Conservation (phyloP, 2,329 filamentous ascomycete genomes). For the Epichloe hybrida region DNA sequence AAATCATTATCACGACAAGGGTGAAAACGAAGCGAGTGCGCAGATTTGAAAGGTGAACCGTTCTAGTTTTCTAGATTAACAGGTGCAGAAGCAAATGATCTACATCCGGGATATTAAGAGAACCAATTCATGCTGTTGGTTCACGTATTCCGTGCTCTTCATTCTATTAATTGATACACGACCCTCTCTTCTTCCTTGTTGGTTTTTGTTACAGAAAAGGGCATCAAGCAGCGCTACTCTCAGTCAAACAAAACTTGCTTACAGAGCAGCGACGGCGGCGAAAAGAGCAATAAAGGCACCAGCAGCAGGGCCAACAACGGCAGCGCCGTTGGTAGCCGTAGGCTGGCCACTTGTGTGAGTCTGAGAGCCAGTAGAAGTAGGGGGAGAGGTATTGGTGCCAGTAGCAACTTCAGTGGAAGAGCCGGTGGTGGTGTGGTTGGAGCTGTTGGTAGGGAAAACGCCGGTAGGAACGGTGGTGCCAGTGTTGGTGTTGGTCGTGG, state of each 20-base stretch:
- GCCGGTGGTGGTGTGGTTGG: constrained; percentile 3
- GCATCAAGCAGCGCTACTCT: neutral
- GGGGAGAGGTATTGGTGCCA: neutral
- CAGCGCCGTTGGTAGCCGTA: neutral
- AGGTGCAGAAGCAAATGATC: constrained; percentile 2
- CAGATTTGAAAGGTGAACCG: neutral
- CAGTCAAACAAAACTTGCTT: constrained; percentile 6
- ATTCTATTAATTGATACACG: constrained; percentile 1
- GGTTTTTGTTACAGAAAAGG: neutral
- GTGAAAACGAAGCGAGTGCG: neutral
- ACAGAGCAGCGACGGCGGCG: constrained; percentile 20
- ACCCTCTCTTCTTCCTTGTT: neutral
- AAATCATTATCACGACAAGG: too few species aligned
- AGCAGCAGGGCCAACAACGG: constrained; percentile 8
- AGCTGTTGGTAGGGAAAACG: neutral
- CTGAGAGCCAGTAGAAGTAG: neutral
- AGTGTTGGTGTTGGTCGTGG: neutral
- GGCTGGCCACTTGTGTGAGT: neutral
- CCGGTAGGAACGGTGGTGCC: constrained; percentile 3
- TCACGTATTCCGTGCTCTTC: neutral
- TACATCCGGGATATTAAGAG: neutral
- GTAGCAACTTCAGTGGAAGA: constrained; percentile 2
- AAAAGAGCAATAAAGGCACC: constrained; percentile 18
- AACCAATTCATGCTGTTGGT: neutral
- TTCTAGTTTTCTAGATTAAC: neutral